Conservation (phyloP, 1,284 basidiomycete species). For the Ustilago tritici region DNA sequence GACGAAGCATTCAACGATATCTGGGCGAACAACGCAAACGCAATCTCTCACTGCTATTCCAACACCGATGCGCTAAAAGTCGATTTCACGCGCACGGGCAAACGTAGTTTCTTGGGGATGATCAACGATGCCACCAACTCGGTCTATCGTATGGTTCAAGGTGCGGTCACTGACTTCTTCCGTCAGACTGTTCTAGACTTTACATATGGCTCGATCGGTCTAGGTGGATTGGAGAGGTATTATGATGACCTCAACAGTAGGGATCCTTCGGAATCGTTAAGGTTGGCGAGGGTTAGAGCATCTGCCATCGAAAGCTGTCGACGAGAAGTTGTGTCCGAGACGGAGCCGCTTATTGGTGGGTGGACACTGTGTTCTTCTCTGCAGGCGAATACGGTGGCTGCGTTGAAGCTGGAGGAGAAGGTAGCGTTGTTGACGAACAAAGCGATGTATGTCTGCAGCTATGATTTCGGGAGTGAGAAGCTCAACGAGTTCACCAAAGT, state of each 20-base stretch:
- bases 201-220: slow-evolving; percentile 43
- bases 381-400: slow-evolving; percentile 78
- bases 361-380: slow-evolving; percentile 93
- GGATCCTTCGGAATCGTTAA: slow-evolving; percentile 87
- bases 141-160: slow-evolving; percentile 56
- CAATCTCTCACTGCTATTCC: slow-evolving; percentile 62
- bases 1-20: slow-evolving; percentile 76
- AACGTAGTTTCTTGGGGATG: slow-evolving; percentile 88
- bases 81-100: slow-evolving; percentile 92
- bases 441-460: slow-evolving; percentile 78
- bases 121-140: slow-evolving; percentile 64
- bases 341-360: slow-evolving; percentile 82
- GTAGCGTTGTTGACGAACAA: slow-evolving; percentile 80
- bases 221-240: slow-evolving; percentile 52
- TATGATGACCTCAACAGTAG: slow-evolving; percentile 78
- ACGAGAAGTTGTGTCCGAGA: slow-evolving; percentile 72
- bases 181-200: slow-evolving; percentile 75
- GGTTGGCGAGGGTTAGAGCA: slow-evolving; percentile 82
- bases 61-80: slow-evolving; percentile 87
- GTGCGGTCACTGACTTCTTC: slow-evolving; percentile 90
- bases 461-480: slow-evolving; percentile 76
- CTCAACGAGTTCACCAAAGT: slow-evolving; percentile 74
- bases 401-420: slow-evolving; percentile 80
- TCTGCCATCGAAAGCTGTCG: slow-evolving; percentile 55
- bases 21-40: slow-evolving; percentile 88